phyloP scores from a whole-genome alignment of 805 yeast species.

The Pichia exigua region DNA sequence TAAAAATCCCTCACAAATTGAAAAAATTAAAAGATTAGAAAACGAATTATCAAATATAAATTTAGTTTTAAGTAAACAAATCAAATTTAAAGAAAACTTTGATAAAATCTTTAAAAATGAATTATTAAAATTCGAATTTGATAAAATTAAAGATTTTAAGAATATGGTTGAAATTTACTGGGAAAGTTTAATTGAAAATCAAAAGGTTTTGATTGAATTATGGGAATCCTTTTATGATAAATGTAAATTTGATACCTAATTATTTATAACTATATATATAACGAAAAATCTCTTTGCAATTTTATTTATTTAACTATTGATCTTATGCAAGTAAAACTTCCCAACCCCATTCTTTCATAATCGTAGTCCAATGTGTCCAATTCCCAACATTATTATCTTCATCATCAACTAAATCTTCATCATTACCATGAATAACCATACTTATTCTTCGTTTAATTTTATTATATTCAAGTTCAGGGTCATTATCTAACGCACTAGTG shows the following conservation, averaged over 20 bases:
- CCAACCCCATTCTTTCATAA: slow-evolving; percentile 75
- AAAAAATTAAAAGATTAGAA: slow-evolving; percentile 49
- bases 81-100: slow-evolving; percentile 53
- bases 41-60: slow-evolving; percentile 53
- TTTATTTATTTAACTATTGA: neutral
- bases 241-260: slow-evolving; percentile 24
- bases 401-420: slow-evolving; percentile 27
- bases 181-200: slow-evolving; percentile 86
- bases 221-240: slow-evolving; percentile 82
- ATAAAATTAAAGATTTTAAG: slow-evolving; percentile 75
- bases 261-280: neutral
- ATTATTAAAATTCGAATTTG: slow-evolving; percentile 60
- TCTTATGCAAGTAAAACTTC: slow-evolving; percentile 51
- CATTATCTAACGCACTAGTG: slow-evolving; percentile 6
- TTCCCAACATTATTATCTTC: slow-evolving; percentile 36
- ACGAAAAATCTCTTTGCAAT: no score
- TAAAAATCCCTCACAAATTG: slow-evolving; percentile 46
- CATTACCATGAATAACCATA: slow-evolving; percentile 36
- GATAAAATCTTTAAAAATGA: slow-evolving; percentile 63
- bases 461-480: slow-evolving; percentile 14
- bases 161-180: slow-evolving; percentile 83
- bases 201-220: slow-evolving; percentile 82
- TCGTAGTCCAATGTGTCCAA: slow-evolving; percentile 57
- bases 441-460: slow-evolving; percentile 20
- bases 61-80: slow-evolving; percentile 43